Evolutionary conservation across 257 asterid species (phyloP).

Genomic region (Asclepias syriaca): DNA sequence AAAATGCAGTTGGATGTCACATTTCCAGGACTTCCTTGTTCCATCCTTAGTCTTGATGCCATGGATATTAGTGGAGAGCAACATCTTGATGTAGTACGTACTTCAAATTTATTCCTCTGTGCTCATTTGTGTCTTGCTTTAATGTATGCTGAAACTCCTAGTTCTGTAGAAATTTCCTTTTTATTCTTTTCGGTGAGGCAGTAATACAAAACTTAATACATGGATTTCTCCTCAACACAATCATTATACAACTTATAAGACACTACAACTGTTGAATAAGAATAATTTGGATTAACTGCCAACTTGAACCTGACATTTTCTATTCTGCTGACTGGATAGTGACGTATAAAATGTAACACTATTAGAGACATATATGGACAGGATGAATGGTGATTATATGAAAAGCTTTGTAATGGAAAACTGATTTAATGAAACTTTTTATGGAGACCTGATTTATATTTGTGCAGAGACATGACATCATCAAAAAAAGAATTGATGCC

Average conservation of each 20-base stretch:
- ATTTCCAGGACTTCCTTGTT: slow-evolving; percentile 93
- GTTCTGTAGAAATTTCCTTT: neutral
- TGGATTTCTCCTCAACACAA: neutral
- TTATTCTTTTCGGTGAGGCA: neutral
- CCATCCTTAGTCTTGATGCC: slow-evolving; percentile 90
- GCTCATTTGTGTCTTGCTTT: neutral
- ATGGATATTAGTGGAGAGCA: slow-evolving; percentile 99
- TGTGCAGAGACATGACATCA: slow-evolving; percentile 92
- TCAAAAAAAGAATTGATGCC: slow-evolving; percentile 84
- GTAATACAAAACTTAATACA: neutral
- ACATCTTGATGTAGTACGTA: slow-evolving; percentile 92
- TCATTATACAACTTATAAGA: neutral
- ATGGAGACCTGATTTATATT: slow-evolving; percentile 22
- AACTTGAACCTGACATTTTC: neutral
- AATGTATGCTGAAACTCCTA: neutral
- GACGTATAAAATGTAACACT: neutral
- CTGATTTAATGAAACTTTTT: slow-evolving; percentile 8
- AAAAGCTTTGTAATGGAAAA: neutral
- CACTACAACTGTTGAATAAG: neutral
- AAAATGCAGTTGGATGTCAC: slow-evolving; percentile 96
- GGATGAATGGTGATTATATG: neutral
- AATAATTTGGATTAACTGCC: neutral
- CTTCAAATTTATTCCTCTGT: slow-evolving; percentile 9
- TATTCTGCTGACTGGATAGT: neutral
- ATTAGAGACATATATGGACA: neutral